Evolutionary conservation across 169 alveolate genomes (phyloP).

Genomic region (Eimeria necatrix): DNA sequence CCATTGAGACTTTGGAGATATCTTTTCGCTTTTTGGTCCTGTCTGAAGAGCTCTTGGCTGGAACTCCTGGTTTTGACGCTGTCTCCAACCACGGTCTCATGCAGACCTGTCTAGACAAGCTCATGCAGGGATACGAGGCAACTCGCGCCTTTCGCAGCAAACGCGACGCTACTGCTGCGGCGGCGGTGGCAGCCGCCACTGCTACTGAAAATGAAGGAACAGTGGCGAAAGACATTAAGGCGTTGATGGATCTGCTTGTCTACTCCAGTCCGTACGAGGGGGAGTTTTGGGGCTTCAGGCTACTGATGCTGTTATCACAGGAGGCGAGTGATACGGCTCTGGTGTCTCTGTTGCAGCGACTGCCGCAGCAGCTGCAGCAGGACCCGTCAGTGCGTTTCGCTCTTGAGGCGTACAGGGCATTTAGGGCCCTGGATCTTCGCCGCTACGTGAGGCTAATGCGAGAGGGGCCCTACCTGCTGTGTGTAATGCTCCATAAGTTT

Average conservation of each 20-base stretch:
- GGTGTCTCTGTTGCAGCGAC: conserved; percentile 63
- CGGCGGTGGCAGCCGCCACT: conserved; percentile 3
- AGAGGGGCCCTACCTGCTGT: conserved; percentile 20
- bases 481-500: conserved; percentile 75
- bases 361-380: conserved; percentile 71
- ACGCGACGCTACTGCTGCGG: conserved; percentile 32
- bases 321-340: conserved; percentile 67
- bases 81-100: conserved; percentile 88
- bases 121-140: conserved; percentile 91
- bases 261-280: conserved; percentile 89
- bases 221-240: not conserved
- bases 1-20: conserved; percentile 90
- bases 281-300: conserved; percentile 92
- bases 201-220: not conserved
- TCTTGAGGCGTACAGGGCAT: conserved; percentile 66
- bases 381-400: conserved; percentile 78
- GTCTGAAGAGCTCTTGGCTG: conserved; percentile 87
- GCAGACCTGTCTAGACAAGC: conserved; percentile 89
- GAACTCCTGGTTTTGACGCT: conserved; percentile 86
- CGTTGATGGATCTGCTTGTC: conserved; percentile 84
- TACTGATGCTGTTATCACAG: conserved; percentile 80
- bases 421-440: conserved; percentile 6
- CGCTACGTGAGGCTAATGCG: conserved; percentile 69
- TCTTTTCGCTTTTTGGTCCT: conserved; percentile 89
- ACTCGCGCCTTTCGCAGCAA: conserved; percentile 82